Evolutionary conservation across 345 rosid genomes (phyloP).

Genomic region (Acer campestre): DNA sequence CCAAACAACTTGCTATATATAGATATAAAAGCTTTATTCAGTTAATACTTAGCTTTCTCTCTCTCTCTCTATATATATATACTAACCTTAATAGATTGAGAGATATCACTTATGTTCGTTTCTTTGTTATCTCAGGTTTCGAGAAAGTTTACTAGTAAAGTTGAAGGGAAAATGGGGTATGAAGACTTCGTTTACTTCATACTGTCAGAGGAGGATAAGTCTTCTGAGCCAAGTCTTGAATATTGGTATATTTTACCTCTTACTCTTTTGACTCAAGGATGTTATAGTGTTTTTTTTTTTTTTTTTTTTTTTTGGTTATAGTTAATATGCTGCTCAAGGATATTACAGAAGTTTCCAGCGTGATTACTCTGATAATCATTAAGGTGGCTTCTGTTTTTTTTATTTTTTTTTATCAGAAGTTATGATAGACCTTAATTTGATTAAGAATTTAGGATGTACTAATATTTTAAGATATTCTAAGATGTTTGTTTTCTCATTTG

Average conservation of each 20-base stretch:
- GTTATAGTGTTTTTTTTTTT: too few species aligned
- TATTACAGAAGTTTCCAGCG: background rate
- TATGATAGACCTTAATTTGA: too few species aligned
- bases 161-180: slow-evolving; percentile 93
- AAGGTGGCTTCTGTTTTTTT: too few species aligned
- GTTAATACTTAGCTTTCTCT: slow-evolving; percentile 12
- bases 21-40: slow-evolving; percentile 1
- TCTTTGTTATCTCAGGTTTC: slow-evolving; percentile 52
- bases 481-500: too few species aligned
- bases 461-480: too few species aligned
- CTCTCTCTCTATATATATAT: too few species aligned
- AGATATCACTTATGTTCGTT: background rate
- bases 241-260: slow-evolving; percentile 53
- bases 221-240: slow-evolving; percentile 94
- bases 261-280: background rate
- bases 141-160: slow-evolving; percentile 81
- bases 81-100: background rate
- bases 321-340: background rate
- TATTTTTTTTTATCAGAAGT: too few species aligned
- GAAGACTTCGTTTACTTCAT: slow-evolving; percentile 97
- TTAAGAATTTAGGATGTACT: too few species aligned
- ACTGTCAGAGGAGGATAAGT: slow-evolving; percentile 94
- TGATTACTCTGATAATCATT: background rate
- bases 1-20: slow-evolving; percentile 10
- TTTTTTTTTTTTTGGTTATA: background rate